These are phyloP conservation scores for Sisymbrium irio DNA, from an alignment of 345 rosid species.

Conservation along the genomic window DNA sequence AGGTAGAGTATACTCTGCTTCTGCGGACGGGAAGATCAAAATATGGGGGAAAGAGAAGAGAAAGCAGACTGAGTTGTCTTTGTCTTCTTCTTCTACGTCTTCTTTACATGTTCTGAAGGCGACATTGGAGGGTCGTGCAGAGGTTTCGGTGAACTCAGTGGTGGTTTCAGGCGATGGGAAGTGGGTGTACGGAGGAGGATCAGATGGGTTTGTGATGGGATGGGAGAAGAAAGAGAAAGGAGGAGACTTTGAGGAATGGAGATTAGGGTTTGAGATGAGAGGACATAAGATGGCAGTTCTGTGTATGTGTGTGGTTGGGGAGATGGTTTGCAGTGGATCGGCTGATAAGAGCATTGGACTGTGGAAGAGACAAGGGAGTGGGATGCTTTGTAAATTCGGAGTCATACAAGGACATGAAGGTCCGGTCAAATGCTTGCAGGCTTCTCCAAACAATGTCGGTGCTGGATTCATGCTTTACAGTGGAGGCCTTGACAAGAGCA, in stretches of 20 bases:
- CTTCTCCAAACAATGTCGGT: slow-evolving; percentile 50
- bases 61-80: slow-evolving; percentile 5
- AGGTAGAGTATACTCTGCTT: slow-evolving; percentile 78
- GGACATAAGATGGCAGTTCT: slow-evolving; percentile 78
- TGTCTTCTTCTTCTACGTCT: slow-evolving; percentile 31
- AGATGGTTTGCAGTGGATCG: slow-evolving; percentile 72
- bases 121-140: slow-evolving; percentile 68
- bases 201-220: slow-evolving; percentile 84
- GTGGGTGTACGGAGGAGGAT: slow-evolving; percentile 80
- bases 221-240: slow-evolving; percentile 57
- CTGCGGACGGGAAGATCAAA: slow-evolving; percentile 86
- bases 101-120: slow-evolving; percentile 62
- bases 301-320: slow-evolving; percentile 65
- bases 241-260: slow-evolving; percentile 46
- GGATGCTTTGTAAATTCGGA: slow-evolving; percentile 50
- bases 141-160: slow-evolving; percentile 70
- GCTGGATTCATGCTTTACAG: slow-evolving; percentile 84
- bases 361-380: slow-evolving; percentile 63
- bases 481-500: slow-evolving; percentile 84
- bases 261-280: slow-evolving; percentile 54
- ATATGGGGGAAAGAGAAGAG: slow-evolving; percentile 72
- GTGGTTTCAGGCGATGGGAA: slow-evolving; percentile 64
- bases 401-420: slow-evolving; percentile 74
- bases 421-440: slow-evolving; percentile 92
- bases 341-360: slow-evolving; percentile 86